These are phyloP conservation scores for Cephaloascus fragrans DNA, from an alignment of 805 yeast species.

Conservation along the genomic window DNA sequence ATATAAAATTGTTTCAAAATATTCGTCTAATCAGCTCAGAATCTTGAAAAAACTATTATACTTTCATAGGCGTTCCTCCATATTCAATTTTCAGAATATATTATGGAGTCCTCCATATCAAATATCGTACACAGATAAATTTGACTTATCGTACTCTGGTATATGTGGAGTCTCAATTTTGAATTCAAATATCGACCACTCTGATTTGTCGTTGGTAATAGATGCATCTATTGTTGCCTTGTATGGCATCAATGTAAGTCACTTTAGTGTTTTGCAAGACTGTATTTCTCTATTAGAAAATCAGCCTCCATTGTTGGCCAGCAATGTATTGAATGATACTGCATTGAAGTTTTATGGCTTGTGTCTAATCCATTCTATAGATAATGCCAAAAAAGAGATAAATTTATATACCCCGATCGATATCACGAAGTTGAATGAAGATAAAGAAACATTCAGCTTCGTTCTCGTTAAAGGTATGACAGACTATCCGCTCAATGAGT, in stretches of 20 bases:
- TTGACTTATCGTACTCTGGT: conserved; percentile 11
- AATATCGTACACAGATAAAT: conserved; percentile 21
- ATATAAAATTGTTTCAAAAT: conserved; percentile 11
- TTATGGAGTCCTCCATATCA: conserved; percentile 26
- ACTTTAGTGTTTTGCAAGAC: conserved; percentile 3
- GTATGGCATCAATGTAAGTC: conserved; percentile 17
- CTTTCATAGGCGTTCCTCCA: conserved; percentile 31
- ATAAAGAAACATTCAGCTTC: conserved; percentile 17
- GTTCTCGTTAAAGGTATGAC: conserved; percentile 54
- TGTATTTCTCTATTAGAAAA: conserved; percentile 11
- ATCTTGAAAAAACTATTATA: conserved; percentile 40
- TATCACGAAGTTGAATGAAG: conserved; percentile 9
- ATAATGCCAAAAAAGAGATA: conserved; percentile 22
- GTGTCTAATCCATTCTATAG: conserved; percentile 60
- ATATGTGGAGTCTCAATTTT: conserved; percentile 23
- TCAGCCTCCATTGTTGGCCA: conserved; percentile 1
- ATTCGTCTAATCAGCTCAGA: conserved; percentile 45
- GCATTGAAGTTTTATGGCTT: conserved; percentile 32
- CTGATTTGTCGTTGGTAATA: conserved; percentile 18
- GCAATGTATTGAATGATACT: not conserved
- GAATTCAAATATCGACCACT: conserved; percentile 17
- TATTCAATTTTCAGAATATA: conserved; percentile 34
- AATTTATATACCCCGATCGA: conserved; percentile 48
- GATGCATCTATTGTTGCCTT: conserved; percentile 34
- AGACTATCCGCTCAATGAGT: conserved; percentile 53